Percentiles rank a stretch among this genome's conserved stretches.
These are phyloP conservation scores for Claviceps lovelessii DNA, from an alignment of 2,329 filamentous ascomycete species.

Conservation along the genomic window DNA sequence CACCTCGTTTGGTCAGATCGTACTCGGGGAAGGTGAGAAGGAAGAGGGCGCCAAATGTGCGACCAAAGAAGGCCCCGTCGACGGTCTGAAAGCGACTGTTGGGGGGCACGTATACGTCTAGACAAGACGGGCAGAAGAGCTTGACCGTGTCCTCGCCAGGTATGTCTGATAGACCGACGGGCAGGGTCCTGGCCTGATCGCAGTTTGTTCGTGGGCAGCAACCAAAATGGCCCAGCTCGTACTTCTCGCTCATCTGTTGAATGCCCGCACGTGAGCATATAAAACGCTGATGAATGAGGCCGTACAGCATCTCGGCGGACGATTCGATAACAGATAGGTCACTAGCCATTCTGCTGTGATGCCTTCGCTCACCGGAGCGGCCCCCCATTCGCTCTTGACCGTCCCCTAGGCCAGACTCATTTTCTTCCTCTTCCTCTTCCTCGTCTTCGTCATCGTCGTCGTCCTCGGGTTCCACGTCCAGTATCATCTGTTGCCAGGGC, in stretches of 20 bases:
- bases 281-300: constrained; percentile 94
- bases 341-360: constrained; percentile 72
- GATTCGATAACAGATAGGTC: constrained; percentile 93
- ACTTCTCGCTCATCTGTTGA: constrained; percentile 98
- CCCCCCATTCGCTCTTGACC: constrained; percentile 39
- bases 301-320: constrained; percentile 95
- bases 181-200: constrained; percentile 76
- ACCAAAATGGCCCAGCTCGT: constrained; percentile 91
- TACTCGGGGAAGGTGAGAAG: constrained; percentile 98
- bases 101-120: constrained; percentile 93
- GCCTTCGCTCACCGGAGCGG: constrained; percentile 48
- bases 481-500: constrained; percentile 57
- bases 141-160: constrained; percentile 96
- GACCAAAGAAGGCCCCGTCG: constrained; percentile 94
- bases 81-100: constrained; percentile 96
- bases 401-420: constrained; percentile 46
- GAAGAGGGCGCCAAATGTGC: constrained; percentile 92
- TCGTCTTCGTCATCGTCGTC: constrained; percentile 78
- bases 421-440: constrained; percentile 61
- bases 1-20: constrained; percentile 62
- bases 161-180: constrained; percentile 86
- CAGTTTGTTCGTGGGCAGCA: constrained; percentile 91
- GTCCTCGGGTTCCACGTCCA: constrained; percentile 94
- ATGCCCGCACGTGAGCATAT: constrained; percentile 94
- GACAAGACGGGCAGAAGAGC: constrained; percentile 90